Conservation (phyloP, 2,329 filamentous ascomycete genomes). For the Xylaria sp. region DNA sequence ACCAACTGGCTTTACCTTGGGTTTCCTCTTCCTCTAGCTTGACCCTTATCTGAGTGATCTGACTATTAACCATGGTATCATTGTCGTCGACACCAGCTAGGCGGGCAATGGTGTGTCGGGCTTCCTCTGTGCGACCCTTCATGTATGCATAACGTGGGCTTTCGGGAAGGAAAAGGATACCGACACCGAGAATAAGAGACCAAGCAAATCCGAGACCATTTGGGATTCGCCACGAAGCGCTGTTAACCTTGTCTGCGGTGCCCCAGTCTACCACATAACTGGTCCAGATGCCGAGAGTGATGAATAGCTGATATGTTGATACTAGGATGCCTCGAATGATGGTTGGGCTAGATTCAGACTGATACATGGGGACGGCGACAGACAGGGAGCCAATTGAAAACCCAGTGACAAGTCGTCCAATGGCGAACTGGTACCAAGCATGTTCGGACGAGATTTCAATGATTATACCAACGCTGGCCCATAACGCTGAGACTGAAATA, state of each 20-base stretch:
- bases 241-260: not conserved
- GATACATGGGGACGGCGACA: constrained; percentile 69
- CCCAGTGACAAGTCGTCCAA: constrained; percentile 68
- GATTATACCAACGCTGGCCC: constrained; percentile 72
- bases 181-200: not conserved
- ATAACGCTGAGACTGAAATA: constrained; percentile 71
- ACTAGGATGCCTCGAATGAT: not conserved
- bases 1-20: not conserved
- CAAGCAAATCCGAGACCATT: not conserved
- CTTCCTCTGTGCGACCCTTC: not conserved
- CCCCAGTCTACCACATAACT: not conserved
- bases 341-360: not conserved
- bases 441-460: constrained; percentile 68
- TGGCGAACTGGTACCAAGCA: constrained; percentile 72
- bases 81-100: not conserved
- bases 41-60: not conserved
- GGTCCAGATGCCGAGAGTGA: not conserved
- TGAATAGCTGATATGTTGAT: not conserved
- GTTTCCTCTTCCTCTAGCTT: not conserved
- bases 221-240: not conserved
- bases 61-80: not conserved
- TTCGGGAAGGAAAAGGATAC: not conserved
- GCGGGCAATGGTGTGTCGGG: not conserved
- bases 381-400: constrained; percentile 73
- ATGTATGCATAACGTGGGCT: not conserved